Base-by-base conservation (phyloP, 495 filamentous ascomycete genomes). In the Lentithecium fluviatile region DNA sequence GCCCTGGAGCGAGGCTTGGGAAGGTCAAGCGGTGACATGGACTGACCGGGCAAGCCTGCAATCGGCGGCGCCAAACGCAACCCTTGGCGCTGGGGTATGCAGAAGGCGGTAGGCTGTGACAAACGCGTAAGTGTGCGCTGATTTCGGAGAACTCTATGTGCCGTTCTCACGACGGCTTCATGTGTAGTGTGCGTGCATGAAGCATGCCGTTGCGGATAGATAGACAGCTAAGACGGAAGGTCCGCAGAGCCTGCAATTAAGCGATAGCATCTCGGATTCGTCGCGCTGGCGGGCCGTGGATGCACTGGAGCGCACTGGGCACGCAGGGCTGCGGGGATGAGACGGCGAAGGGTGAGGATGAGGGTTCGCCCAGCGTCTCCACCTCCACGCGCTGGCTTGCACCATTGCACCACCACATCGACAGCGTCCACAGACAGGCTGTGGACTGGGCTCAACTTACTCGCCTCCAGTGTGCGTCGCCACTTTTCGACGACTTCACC, bases 211-310 rank as follows among this genome's bases (percentile, higher is more conserved):
- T 15, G 40, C 13, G 15, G 19, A 43, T 43, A 43, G 40, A 43
- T 43, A 15, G 29, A 43, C 5, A 6, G 40, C 40, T 43, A 20
- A 11, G 49, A 25, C 8, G 36, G 8, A 8, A 6, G 20, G 17
- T 10, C 2, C 20, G 15, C 23, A 12, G 52, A 47, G 32, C 34
- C 47, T 45, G 59, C 45, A 62, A 62, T 62, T 13, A 56, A 62
- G 59, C 13, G 13, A 36, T 36, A 19, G 32, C 13, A 17, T 15
- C 43, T 12, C 45, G 52, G 37, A 56, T 45, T 13, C 19, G 15
- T 29, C 52, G 42, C 17, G 53, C 55, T 58, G 36, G 52, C 37
- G 56, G 46, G 17, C 54, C n/a, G 45, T 48, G 3, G 34, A 8
- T 15, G 52, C 25, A 25, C 34, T 38, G 52, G 24, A 52, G 24